Evolutionary conservation across 805 yeast species (phyloP).

Genomic region (Cyberlindnera bimundalis): DNA sequence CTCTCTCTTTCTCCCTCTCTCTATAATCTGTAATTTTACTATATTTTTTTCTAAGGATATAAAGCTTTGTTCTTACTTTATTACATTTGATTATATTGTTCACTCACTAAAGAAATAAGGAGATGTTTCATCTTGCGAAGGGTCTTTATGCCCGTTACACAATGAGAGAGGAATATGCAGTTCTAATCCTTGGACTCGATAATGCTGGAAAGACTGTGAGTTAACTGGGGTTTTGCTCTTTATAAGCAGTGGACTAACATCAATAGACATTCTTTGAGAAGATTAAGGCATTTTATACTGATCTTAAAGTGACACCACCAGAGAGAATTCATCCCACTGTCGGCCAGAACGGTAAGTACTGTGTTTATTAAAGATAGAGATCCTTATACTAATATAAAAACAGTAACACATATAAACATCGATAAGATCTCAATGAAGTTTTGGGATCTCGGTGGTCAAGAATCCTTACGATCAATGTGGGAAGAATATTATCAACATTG

Average conservation of each 20-base stretch:
- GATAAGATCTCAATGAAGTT: slow-evolving; percentile 54
- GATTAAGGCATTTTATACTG: slow-evolving; percentile 51
- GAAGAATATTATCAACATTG: slow-evolving; percentile 77
- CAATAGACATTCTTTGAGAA: slow-evolving; percentile 58
- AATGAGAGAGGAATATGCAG: slow-evolving; percentile 64
- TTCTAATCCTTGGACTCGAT: slow-evolving; percentile 84
- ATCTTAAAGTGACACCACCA: slow-evolving; percentile 44
- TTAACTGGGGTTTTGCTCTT: too few species aligned
- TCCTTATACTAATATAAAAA: neutral
- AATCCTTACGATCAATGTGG: slow-evolving; percentile 82
- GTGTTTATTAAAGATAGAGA: too few species aligned
- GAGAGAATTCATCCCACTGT: slow-evolving; percentile 85
- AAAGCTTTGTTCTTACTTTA: too few species aligned
- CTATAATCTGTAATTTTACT: too few species aligned
- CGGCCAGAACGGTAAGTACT: slow-evolving; percentile 70
- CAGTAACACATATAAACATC: slow-evolving; percentile 36
- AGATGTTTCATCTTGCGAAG: slow-evolving; percentile 66
- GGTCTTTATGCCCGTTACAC: slow-evolving; percentile 59
- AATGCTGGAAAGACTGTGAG: slow-evolving; percentile 88
- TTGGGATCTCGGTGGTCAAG: slow-evolving; percentile 98
- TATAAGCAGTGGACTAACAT: too few species aligned
- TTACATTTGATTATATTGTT: too few species aligned
- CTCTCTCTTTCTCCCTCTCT: too few species aligned
- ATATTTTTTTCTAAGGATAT: too few species aligned
- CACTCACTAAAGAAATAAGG: neutral